These are phyloP conservation scores for Boletus fagicola DNA, from an alignment of 768 basidiomycete genomes.

Conservation along the genomic window DNA sequence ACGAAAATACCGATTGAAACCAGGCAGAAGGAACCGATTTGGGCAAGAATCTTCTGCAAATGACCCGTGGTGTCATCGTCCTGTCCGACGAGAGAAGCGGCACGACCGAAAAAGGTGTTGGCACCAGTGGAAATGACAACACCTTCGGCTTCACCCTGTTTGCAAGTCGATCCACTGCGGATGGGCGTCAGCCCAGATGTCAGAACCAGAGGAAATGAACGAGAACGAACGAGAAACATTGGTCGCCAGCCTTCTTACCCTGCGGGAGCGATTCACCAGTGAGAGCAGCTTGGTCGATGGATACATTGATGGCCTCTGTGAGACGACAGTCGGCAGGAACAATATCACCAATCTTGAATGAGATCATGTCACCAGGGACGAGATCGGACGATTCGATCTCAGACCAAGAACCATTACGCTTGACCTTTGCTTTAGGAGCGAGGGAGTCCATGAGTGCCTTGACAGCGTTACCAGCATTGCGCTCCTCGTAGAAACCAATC, in stretches of 20 bases:
- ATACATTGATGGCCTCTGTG: constrained; percentile 94
- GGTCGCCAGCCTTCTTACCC: constrained; percentile 89
- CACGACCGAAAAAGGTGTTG: constrained; percentile 99
- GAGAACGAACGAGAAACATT: constrained; percentile 92
- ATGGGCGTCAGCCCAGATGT: background rate
- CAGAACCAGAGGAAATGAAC: background rate
- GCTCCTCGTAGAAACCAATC: constrained; percentile 98
- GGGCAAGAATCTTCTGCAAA: constrained; percentile 96
- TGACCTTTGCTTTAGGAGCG: constrained; percentile 95
- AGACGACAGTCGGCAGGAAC: constrained; percentile 98
- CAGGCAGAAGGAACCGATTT: constrained; percentile 97
- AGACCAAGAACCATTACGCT: constrained; percentile 77
- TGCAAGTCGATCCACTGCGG: constrained; percentile 89
- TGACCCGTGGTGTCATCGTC: constrained; percentile 98
- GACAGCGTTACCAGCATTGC: constrained; percentile 96
- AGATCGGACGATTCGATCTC: constrained; percentile 90
- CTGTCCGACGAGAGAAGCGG: constrained; percentile 94
- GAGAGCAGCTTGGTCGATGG: constrained; percentile 96
- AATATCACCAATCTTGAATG: constrained; percentile 99
- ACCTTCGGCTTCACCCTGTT: constrained; percentile 98
- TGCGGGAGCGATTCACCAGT: constrained; percentile 96
- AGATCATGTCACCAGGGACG: constrained; percentile 93
- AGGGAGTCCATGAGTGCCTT: constrained; percentile 99
- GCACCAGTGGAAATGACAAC: constrained; percentile 97
- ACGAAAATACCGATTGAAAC: constrained; percentile 97